Conservation (phyloP, 2,329 filamentous ascomycete genomes). For the Apiospora koreana region DNA sequence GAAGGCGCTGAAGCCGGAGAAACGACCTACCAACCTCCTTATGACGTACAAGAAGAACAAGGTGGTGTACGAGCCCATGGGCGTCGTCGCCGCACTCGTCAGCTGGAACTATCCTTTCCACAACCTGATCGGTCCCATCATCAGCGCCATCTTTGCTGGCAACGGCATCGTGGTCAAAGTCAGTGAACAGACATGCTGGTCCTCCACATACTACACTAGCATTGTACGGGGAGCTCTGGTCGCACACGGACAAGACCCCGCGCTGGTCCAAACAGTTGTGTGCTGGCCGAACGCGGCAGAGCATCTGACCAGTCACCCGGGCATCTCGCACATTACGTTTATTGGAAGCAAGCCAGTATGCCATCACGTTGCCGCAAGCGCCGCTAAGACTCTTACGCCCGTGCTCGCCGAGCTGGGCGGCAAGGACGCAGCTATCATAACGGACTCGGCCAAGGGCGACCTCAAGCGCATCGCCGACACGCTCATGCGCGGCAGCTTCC, state of each 20-base stretch:
- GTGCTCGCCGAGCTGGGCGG: conserved; percentile 90
- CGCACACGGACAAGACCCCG: conserved; percentile 79
- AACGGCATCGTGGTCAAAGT: conserved; percentile 93
- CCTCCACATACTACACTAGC: conserved; percentile 75
- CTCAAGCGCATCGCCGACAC: conserved; percentile 76
- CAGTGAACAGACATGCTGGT: conserved; percentile 96
- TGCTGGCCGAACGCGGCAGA: conserved; percentile 86
- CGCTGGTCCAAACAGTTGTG: conserved; percentile 80
- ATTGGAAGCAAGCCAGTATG: conserved; percentile 89
- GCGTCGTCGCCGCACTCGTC: conserved; percentile 88
- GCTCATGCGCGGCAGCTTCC: conserved; percentile 89
- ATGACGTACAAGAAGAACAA: conserved; percentile 96
- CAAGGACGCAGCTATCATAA: conserved; percentile 88
- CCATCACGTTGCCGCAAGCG: conserved; percentile 82
- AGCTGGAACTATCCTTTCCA: conserved; percentile 99
- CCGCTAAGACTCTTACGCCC: conserved; percentile 83
- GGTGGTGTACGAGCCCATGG: conserved; percentile 87
- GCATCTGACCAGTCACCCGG: conserved; percentile 81
- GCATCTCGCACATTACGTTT: conserved; percentile 88
- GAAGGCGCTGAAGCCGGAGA: conserved; percentile 69
- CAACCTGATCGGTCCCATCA: conserved; percentile 88
- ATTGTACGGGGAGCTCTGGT: conserved; percentile 78
- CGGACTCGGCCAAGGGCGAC: conserved; percentile 71
- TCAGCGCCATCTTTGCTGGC: conserved; percentile 86
- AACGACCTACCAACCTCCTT: conserved; percentile 82